Evolutionary conservation across 192 early-diverging fungal species (phyloP), one percentile per base, ranked within the genome.

Genomic region (Mortierella alpina): DNA sequence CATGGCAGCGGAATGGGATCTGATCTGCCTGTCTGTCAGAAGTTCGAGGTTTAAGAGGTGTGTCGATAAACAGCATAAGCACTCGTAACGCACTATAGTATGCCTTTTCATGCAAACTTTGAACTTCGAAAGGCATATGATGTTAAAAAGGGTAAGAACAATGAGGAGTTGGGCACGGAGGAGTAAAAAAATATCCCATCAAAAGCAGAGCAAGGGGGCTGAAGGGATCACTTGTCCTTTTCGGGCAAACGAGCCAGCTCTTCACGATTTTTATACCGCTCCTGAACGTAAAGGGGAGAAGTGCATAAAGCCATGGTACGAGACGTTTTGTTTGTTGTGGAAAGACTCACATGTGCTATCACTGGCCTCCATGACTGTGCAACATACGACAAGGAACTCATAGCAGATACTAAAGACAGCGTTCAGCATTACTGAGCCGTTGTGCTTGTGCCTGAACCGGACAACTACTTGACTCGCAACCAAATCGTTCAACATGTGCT

Each of bases 401-500:
- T 79, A 79, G 51, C 75, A 79, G 18, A 79, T 11, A 66, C 68
- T 71, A 22, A 75, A 75, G 41, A 66, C 47, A 11, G 50, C 51
- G 17, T 54, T 23, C 13, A 44, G 54, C 20, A 66, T 23, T 0
- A 75, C 52, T 8, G 18, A 23, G 10, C 22, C 2, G 0, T 84
- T 84, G 15, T 74, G 23, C 51, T 84, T 84, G 61, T 70, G 68
- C 1, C 41, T 56, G 52, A 63, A 74, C 13, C 86, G 85, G 48
- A 82, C 18, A 45, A 82, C 73, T 11, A 69, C 64, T 39, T 83
- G 56, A 10, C 75, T 63, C 2, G 83, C 80, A 0, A 80, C 71
- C 63, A 84, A 60, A 46, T 84, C 75, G 59, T 84, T 75, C 41
- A 77, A 46, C 7, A 88, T 59, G 46, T 74, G 51, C 18, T 77